These are phyloP conservation scores for Penicillium sp. DNA, from an alignment of 2,329 filamentous ascomycete species.

Conservation along the genomic window DNA sequence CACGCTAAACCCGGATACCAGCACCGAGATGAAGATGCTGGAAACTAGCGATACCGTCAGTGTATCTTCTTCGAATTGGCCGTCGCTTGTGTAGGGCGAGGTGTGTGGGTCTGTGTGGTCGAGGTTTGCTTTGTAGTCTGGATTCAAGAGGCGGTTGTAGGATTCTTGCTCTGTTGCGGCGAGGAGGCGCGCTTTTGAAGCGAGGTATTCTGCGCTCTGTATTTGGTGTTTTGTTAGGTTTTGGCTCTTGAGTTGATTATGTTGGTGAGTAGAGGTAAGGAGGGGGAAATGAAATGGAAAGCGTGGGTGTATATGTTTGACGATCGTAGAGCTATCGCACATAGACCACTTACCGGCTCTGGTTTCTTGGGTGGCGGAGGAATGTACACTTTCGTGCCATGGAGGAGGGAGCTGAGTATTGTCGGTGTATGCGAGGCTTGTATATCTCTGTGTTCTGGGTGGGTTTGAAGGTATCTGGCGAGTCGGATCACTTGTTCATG, in stretches of 20 bases:
- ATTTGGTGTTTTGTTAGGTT: neutral
- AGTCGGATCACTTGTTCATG: conserved; percentile 44
- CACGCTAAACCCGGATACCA: conserved; percentile 59
- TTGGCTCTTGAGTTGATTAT: neutral
- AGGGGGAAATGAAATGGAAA: too few relatives aligned
- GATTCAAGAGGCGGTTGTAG: conserved; percentile 72
- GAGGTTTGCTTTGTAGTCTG: conserved; percentile 56
- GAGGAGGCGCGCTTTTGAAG: conserved; percentile 81
- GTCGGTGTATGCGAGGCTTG: conserved; percentile 13
- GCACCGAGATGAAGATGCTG: conserved; percentile 84
- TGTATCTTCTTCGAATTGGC: conserved; percentile 28
- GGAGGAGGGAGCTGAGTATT: conserved; percentile 69
- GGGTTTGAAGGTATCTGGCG: conserved; percentile 29
- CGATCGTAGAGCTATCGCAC: neutral
- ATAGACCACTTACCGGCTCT: conserved; percentile 61
- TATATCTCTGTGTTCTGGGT: conserved; percentile 11
- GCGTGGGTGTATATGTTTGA: neutral
- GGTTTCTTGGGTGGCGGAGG: conserved; percentile 78
- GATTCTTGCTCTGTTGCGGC: conserved; percentile 76
- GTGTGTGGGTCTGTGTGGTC: conserved; percentile 42
- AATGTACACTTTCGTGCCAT: conserved; percentile 68
- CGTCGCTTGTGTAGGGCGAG: conserved; percentile 1
- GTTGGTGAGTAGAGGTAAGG: too few relatives aligned
- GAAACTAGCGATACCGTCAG: conserved; percentile 64
- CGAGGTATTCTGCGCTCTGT: conserved; percentile 73